Conservation (phyloP, 495 filamentous ascomycete genomes). For the Amniculicola lignicola region DNA sequence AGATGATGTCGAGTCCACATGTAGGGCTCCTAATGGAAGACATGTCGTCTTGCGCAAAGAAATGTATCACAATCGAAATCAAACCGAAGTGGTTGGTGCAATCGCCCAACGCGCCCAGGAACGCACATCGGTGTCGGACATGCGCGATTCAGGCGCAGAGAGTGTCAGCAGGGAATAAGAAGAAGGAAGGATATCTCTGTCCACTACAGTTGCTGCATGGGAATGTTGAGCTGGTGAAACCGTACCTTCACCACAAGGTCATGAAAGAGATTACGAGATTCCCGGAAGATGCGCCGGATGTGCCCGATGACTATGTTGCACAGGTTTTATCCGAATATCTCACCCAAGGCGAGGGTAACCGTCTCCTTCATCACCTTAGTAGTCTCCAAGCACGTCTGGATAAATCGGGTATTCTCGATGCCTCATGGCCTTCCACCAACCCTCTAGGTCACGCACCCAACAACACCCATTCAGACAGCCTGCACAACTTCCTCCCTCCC, state of each 20-base stretch:
- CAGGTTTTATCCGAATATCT: conserved; percentile 1
- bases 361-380: conserved; percentile 44
- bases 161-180: conserved; percentile 32
- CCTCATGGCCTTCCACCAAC: no score
- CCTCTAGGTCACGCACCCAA: no score
- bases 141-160: conserved; percentile 72
- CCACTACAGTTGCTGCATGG: conserved; percentile 55
- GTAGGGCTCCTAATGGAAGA: conserved; percentile 75
- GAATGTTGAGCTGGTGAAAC: conserved; percentile 39
- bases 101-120: conserved; percentile 68
- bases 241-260: conserved; percentile 3
- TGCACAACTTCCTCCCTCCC: no score
- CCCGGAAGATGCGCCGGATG: not conserved
- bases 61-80: conserved; percentile 57
- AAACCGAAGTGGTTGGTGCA: conserved; percentile 95
- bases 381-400: conserved; percentile 53
- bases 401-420: conserved; percentile 44
- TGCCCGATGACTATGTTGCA: not conserved
- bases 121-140: conserved; percentile 71
- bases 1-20: no score
- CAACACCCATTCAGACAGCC: no score
- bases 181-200: conserved; percentile 43
- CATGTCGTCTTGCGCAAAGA: conserved; percentile 60
- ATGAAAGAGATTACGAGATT: not conserved
- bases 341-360: conserved; percentile 1